These are phyloP conservation scores for Aspergillus bombycis DNA, from an alignment of 2,329 filamentous ascomycete species.

Conservation along the genomic window DNA sequence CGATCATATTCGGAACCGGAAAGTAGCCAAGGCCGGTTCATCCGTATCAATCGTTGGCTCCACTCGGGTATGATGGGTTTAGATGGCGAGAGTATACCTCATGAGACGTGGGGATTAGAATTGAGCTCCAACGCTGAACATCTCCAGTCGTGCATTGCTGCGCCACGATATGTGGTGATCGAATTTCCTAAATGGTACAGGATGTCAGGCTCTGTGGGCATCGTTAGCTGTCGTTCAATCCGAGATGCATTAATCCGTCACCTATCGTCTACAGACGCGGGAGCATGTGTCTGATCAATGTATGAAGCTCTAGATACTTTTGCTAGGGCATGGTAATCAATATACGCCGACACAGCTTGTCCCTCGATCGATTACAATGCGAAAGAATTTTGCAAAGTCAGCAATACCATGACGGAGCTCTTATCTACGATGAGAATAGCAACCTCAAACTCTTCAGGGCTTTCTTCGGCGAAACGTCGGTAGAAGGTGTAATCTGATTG, in stretches of 20 bases:
- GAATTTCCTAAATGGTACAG: background rate
- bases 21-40: background rate
- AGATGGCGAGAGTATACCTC: background rate
- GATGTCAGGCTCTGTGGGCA: background rate
- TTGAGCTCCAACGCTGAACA: background rate
- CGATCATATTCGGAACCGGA: background rate
- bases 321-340: background rate
- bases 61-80: background rate
- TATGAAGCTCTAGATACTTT: background rate
- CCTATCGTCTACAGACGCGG: too few species aligned
- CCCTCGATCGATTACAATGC: background rate
- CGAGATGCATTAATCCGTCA: background rate
- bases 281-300: background rate
- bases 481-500: background rate
- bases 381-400: too few species aligned
- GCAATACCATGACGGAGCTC: background rate
- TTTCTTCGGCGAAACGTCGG: background rate
- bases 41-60: background rate
- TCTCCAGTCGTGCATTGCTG: background rate
- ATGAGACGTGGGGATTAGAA: background rate
- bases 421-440: background rate
- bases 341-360: rapidly evolving
- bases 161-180: background rate
- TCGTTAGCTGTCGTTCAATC: rapidly evolving
- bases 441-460: background rate